A percentile compares a stretch with the other conserved stretches of the same genome.
phyloP scores from a whole-genome alignment of 2,329 filamentous ascomycete genomes.

The Monosporascus sp. region DNA sequence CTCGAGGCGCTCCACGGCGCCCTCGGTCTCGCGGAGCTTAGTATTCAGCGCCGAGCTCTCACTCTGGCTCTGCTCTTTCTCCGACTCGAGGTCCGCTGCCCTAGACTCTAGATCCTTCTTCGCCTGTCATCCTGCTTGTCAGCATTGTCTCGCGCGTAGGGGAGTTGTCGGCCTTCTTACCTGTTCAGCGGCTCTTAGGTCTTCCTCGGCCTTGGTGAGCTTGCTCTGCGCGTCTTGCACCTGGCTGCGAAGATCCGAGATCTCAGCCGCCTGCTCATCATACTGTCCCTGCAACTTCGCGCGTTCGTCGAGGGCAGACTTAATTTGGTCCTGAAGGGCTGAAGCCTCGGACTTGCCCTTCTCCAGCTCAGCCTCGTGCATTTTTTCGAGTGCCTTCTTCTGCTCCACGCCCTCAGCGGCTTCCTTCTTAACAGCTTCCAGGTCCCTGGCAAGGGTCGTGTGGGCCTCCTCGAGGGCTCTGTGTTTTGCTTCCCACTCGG shows the following conservation, averaged over 20 bases:
- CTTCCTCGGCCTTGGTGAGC: constrained; percentile 30
- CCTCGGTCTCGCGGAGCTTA: constrained; percentile 12
- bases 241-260: constrained; percentile 25
- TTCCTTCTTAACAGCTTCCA: constrained; percentile 18
- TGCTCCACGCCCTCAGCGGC: constrained; percentile 13
- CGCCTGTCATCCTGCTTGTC: constrained; percentile 13
- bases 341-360: constrained; percentile 7
- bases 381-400: constrained; percentile 5
- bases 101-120: constrained; percentile 20
- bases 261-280: constrained; percentile 24
- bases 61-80: constrained; percentile 12
- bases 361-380: constrained; percentile 11
- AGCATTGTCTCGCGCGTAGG: background rate
- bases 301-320: constrained; percentile 21
- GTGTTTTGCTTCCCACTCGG: constrained; percentile 18
- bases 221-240: constrained; percentile 30
- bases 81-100: constrained; percentile 17
- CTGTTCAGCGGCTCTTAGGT: constrained; percentile 27
- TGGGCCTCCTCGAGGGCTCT: constrained; percentile 11
- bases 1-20: constrained; percentile 14
- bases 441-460: constrained; percentile 12
- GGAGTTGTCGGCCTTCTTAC: constrained; percentile 16
- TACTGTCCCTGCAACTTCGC: constrained; percentile 24
- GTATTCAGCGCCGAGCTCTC: constrained; percentile 14
- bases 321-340: constrained; percentile 18